These are phyloP conservation scores for Aegilops longissima DNA, from an alignment of 176 grass and related monocot species.

Conservation along the genomic window DNA sequence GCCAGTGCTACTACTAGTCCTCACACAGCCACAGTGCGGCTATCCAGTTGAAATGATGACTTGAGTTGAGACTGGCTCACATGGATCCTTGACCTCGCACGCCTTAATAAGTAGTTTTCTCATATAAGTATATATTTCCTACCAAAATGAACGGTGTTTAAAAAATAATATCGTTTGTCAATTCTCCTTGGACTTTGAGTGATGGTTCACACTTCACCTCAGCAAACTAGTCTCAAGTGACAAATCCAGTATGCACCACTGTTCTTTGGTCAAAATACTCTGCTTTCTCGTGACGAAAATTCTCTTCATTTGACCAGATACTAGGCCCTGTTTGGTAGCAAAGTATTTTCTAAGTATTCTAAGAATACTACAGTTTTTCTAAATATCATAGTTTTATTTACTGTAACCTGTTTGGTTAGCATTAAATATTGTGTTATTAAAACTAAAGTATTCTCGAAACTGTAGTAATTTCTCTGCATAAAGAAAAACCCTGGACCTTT, in stretches of 20 bases:
- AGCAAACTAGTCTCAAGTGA: neutral
- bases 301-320: neutral
- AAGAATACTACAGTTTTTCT: too few relatives aligned
- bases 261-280: neutral
- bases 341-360: too few relatives aligned
- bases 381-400: too few relatives aligned
- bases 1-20: constrained; percentile 9
- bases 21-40: neutral
- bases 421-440: too few relatives aligned
- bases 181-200: neutral
- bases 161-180: neutral
- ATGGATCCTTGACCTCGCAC: neutral
- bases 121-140: too few relatives aligned
- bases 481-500: too few relatives aligned
- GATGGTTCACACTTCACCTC: neutral
- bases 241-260: neutral
- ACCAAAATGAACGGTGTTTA: neutral
- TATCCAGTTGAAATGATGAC: neutral
- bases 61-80: neutral
- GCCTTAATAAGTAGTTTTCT: too few relatives aligned
- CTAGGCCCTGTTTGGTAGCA: too few relatives aligned
- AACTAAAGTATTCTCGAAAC: too few relatives aligned
- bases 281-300: neutral
- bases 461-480: too few relatives aligned
- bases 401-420: too few relatives aligned